These are phyloP conservation scores for Aspergillus aculeatus DNA, from an alignment of 2,329 filamentous ascomycete species.

Conservation along the genomic window DNA sequence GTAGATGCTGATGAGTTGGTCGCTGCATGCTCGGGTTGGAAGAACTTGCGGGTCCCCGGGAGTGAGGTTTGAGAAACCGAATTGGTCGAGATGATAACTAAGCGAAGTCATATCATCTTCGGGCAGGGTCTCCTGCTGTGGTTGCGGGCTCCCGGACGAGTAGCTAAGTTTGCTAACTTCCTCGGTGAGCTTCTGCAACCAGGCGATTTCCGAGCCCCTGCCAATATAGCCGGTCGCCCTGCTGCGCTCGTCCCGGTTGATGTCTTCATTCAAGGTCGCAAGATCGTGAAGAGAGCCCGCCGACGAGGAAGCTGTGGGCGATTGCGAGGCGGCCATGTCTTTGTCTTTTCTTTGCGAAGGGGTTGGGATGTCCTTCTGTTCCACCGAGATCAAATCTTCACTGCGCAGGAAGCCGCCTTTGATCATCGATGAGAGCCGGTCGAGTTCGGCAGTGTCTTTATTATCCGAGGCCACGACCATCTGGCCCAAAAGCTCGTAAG, in stretches of 20 bases:
- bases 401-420: background rate
- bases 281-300: background rate
- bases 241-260: conserved; percentile 1
- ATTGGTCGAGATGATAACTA: conserved; percentile 6
- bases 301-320: background rate
- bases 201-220: conserved; percentile 5
- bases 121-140: background rate
- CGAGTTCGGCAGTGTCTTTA: background rate
- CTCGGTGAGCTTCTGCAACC: conserved; percentile 3
- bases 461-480: conserved; percentile 2
- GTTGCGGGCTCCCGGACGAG: background rate
- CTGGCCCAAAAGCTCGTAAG: background rate
- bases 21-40: conserved; percentile 24
- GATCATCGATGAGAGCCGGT: background rate
- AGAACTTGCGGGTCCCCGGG: background rate
- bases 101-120: background rate
- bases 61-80: background rate
- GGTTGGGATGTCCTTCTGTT: background rate
- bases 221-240: conserved; percentile 7
- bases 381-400: background rate
- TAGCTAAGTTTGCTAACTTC: background rate
- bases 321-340: background rate
- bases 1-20: conserved; percentile 38
- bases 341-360: background rate
- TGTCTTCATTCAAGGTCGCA: conserved; percentile 4